A percentile compares a stretch with the other conserved stretches of the same genome.
These are phyloP conservation scores for Fomitopsis serialis DNA, from an alignment of 768 basidiomycete genomes.

Conservation along the genomic window DNA sequence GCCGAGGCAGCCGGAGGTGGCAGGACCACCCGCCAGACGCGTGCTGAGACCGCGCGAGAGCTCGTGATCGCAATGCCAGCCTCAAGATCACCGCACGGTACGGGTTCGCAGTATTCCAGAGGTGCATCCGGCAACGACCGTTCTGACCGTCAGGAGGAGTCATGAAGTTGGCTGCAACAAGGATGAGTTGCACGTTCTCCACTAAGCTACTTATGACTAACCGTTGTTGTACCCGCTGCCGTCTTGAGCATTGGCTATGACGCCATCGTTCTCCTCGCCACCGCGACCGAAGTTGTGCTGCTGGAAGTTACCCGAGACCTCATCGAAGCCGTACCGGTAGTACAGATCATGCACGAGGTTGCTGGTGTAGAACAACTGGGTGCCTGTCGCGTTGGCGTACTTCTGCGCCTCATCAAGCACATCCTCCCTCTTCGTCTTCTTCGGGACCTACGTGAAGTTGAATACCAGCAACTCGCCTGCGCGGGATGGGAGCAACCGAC, in stretches of 20 bases:
- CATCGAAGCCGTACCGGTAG: conserved; percentile 89
- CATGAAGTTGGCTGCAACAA: conserved; percentile 87
- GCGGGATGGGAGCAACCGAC: conserved; percentile 28
- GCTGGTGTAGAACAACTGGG: conserved; percentile 84
- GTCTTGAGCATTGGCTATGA: conserved; percentile 94
- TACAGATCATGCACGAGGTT: conserved; percentile 81
- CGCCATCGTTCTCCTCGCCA: conserved; percentile 81
- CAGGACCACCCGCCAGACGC: conserved; percentile 89
- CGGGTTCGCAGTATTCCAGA: too few species aligned
- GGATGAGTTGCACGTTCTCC: too few species aligned
- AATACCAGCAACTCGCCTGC: conserved; percentile 53
- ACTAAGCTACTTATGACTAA: background rate
- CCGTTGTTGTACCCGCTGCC: conserved; percentile 84
- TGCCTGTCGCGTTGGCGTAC: too few species aligned
- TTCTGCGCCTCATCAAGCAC: too few species aligned
- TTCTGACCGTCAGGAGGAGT: conserved; percentile 80
- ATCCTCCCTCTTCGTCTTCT: conserved; percentile 48
- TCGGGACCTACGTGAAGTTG: conserved; percentile 72
- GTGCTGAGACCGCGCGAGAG: conserved; percentile 87
- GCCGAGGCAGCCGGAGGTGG: conserved; percentile 91
- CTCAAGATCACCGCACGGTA: conserved; percentile 92
- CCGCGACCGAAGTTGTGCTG: conserved; percentile 94
- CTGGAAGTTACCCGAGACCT: conserved; percentile 93
- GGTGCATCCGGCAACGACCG: conserved; percentile 93
- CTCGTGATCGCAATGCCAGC: conserved; percentile 95